Evolutionary conservation across 495 filamentous ascomycete species (phyloP).

Genomic region (Choiromyces venosus): DNA sequence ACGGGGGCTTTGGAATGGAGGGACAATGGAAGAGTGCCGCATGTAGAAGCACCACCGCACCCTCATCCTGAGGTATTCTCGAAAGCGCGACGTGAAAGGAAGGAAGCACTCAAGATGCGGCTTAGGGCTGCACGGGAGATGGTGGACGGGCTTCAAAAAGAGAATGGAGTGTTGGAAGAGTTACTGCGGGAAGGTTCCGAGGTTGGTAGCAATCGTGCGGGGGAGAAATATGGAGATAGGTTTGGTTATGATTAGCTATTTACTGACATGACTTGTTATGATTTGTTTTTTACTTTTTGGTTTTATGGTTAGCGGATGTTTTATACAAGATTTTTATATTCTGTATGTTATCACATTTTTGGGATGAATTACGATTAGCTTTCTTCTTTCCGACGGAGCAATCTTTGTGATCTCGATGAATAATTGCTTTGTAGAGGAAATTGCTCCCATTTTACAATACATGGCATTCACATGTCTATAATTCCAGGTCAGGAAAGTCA

Average conservation of each 20-base stretch:
- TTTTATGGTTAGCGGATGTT: not conserved
- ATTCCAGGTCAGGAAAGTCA: not conserved
- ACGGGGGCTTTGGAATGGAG: slow-evolving; percentile 3
- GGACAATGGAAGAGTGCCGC: not conserved
- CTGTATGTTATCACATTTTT: not conserved
- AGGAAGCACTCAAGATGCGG: slow-evolving; percentile 33
- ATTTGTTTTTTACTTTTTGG: not conserved
- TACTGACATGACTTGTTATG: not conserved
- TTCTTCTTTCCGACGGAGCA: not conserved
- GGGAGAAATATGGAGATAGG: not conserved
- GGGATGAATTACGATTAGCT: not conserved
- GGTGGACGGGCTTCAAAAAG: slow-evolving; percentile 27
- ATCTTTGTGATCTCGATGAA: not conserved
- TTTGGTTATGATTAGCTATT: not conserved
- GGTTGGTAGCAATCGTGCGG: not conserved
- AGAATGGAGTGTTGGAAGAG: slow-evolving; percentile 30
- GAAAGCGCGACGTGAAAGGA: slow-evolving; percentile 25
- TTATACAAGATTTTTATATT: not conserved
- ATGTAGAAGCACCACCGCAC: slow-evolving; percentile 11
- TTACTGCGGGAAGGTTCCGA: slow-evolving; percentile 13
- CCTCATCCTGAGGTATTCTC: slow-evolving; percentile 18
- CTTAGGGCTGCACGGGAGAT: slow-evolving; percentile 26
- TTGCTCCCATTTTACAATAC: not conserved
- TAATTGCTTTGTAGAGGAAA: not conserved
- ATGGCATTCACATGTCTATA: not conserved